Percentiles rank a stretch among this genome's conserved stretches.
These are phyloP conservation scores for Russula emetica DNA, from an alignment of 768 basidiomycete species.

Conservation along the genomic window DNA sequence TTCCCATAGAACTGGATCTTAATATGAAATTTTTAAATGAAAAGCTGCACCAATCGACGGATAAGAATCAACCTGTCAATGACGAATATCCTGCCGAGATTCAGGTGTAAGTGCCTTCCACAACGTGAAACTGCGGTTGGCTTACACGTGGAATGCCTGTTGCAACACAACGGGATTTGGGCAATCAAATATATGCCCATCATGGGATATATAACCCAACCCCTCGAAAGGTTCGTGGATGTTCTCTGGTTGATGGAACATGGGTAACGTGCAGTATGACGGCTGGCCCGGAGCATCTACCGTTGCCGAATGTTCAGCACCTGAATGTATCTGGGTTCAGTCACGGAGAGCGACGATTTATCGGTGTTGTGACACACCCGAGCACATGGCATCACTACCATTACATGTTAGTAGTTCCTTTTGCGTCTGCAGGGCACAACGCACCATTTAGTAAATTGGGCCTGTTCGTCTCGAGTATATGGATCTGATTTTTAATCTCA, in stretches of 20 bases:
- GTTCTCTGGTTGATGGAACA: conserved; percentile 45
- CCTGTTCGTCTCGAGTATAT: conserved; percentile 53
- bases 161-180: conserved; percentile 49
- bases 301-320: conserved; percentile 46
- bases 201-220: conserved; percentile 49
- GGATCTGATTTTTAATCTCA: conserved; percentile 41
- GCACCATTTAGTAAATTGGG: conserved; percentile 52
- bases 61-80: conserved; percentile 41
- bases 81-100: conserved; percentile 45
- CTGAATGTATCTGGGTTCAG: conserved; percentile 32
- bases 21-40: background rate
- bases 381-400: conserved; percentile 48
- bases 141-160: conserved; percentile 59
- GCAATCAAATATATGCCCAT: conserved; percentile 54
- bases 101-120: background rate
- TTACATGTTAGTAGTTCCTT: conserved; percentile 4
- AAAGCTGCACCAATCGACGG: background rate
- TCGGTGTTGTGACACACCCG: conserved; percentile 34
- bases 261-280: conserved; percentile 51
- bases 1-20: conserved; percentile 52
- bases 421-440: conserved; percentile 19
- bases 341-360: background rate
- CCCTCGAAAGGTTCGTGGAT: conserved; percentile 32
- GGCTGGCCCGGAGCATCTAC: conserved; percentile 41
- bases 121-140: background rate